Evolutionary conservation across 768 basidiomycete genomes (phyloP).

Genomic region (Vishniacozyma victoriae): DNA sequence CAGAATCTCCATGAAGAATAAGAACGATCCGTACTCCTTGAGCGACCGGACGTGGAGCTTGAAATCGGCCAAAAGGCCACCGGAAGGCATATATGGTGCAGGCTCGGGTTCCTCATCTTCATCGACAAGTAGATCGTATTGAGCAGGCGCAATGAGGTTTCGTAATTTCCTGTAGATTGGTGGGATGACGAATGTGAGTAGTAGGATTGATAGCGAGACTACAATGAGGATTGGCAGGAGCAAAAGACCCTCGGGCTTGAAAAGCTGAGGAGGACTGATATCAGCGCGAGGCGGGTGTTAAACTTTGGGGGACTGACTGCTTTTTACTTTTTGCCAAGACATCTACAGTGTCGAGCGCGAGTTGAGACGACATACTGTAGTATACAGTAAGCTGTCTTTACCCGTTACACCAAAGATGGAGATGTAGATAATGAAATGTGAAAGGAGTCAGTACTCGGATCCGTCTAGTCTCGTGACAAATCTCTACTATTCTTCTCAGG

Average conservation of each 20-base stretch:
- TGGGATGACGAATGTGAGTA: conserved; percentile 42
- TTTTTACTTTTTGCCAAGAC: too few relatives aligned
- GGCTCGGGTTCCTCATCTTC: conserved; percentile 17
- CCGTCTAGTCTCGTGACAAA: too few relatives aligned
- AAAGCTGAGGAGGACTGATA: conserved; percentile 25
- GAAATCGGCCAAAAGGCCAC: conserved; percentile 47
- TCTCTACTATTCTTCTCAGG: too few relatives aligned
- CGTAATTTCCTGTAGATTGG: conserved; percentile 21
- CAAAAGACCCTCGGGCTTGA: conserved; percentile 37
- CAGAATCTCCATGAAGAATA: conserved; percentile 53
- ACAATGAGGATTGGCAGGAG: conserved; percentile 49
- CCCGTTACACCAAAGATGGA: too few relatives aligned
- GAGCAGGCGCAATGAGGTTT: conserved; percentile 2
- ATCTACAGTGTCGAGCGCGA: too few relatives aligned
- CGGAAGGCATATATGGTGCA: conserved; percentile 25
- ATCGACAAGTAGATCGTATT: conserved; percentile 20
- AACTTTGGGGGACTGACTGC: too few relatives aligned
- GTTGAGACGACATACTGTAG: too few relatives aligned
- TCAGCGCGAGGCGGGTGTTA: too few relatives aligned
- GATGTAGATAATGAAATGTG: too few relatives aligned
- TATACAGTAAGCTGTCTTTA: too few relatives aligned
- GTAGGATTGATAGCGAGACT: conserved; percentile 47
- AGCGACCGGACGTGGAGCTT: conserved; percentile 50
- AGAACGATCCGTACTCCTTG: conserved; percentile 50
- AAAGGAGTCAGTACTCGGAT: too few relatives aligned